Evolutionary conservation across 225 moss, liverwort and hornwort genomes (phyloP), one percentile per base, ranked within the genome.

Genomic region (Bryoerythrophyllum caledonicum): DNA sequence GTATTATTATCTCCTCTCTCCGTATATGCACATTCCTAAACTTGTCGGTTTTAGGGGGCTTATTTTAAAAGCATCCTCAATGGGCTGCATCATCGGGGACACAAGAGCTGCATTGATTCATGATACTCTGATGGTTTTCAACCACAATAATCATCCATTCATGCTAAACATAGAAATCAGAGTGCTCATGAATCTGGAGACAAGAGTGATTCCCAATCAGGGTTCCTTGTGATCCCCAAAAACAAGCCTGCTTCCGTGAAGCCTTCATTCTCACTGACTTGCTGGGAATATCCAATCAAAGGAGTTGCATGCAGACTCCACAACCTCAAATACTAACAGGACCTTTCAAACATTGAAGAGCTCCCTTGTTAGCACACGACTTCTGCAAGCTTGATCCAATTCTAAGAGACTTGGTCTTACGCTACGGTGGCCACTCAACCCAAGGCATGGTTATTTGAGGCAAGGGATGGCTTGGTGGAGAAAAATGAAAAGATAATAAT

Each of bases 281-380:
- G 35, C 35, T 7, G 11, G 5, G 1, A 37, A 28, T 73, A 73
- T 40, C 72, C 59, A 59, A 24, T 64, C 1, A 13, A 10, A 32
- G 2, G 55, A 20, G n/a, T 26, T 46, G 26, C 48, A 37, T 43
- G 37, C 63, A 23, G 7, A 1, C 11, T 20, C 25, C 17, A 17
- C 15, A 24, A 5, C 48, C 48, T 38, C 2, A 64, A 3, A 0
- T 23, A 32, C 62, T 34, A 24, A 20, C 64, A 40, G 52, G 15
- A 54, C 41, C 76, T 72, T 81, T 67, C 67, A 67, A 61, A 60
- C 35, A 44, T 76, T 43, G 76, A 81, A 54, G 67, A 9, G 48
- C 19, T 35, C 14, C 60, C 4, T 21, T 34, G 51, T 21, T 34
- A 3, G 67, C n/a, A 14, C n/a, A 26, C 26, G 5, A 48, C 14